Base-by-base conservation (phyloP, 768 basidiomycete species). In the Boletus sp. region DNA sequence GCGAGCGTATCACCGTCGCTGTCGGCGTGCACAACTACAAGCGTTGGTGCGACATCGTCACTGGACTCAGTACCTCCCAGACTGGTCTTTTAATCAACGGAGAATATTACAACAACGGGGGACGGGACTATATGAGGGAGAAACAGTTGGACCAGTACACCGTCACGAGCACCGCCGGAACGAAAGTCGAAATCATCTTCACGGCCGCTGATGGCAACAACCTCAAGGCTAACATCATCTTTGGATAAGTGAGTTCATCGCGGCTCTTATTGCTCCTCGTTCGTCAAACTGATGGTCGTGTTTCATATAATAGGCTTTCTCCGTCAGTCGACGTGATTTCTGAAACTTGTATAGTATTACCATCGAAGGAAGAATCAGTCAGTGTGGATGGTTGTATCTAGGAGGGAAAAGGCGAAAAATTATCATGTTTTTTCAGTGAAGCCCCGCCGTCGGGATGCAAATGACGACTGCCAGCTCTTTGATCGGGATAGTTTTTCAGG, bases 11-110 rank as follows among this genome's bases (percentile, higher is more conserved):
- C 68, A 49, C 75, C 29, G 59, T 74, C 57, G 67, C 67, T 14
- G 39, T 78, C 24, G 77, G 79, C 1, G 67, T 77, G 28, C 71
- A 78, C 67, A 73, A 74, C 66, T 69, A 72, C 65, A 70, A 69
- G 57, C 62, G 69, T 35, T 35, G 47, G 47, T 48, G 47, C 47
- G 47, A 35, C 32, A 4, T 20, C 32, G 47, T 48, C 11, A 48
- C 47, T 5, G 32, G 47, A 35, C 35, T 49, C 8, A 18, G 2
- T 14, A 3, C 35, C 14, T 7, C 17, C 35, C 20, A 49, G 48
- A 49, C 35, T 0, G 48, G n/a, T n/a, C 48, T 64, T 5, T 47
- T 58, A 12, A 57, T 76, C 57, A 61, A 73, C 28, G 58, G 58
- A 5, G 36, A 65, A 39, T 76, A 75, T 52, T 76, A 73, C 50